phyloP scores from a whole-genome alignment of 805 yeast species.

The Kluyveromyces wickerhamii region DNA sequence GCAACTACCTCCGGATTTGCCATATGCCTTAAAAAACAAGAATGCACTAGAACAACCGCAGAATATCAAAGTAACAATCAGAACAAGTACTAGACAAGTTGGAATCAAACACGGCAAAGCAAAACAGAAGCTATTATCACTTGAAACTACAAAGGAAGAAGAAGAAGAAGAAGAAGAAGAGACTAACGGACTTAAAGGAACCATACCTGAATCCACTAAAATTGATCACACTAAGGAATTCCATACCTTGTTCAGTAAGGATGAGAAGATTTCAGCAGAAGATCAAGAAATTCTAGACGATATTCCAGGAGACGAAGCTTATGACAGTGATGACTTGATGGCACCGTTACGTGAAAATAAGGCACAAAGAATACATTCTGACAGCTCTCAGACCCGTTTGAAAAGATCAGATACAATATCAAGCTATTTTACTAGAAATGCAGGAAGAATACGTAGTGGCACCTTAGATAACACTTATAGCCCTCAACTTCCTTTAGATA shows the following conservation, averaged over 20 bases:
- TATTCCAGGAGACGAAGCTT: conserved; percentile 33
- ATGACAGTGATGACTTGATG: conserved; percentile 28
- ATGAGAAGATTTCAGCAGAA: conserved; percentile 8
- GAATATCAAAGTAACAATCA: conserved; percentile 27
- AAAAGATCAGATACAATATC: conserved; percentile 24
- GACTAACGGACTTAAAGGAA: conserved; percentile 4
- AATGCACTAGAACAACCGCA: conserved; percentile 27
- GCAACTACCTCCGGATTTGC: conserved; percentile 30
- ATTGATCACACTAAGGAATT: conserved; percentile 29
- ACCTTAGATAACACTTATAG: conserved; percentile 18
- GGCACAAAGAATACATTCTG: neutral
- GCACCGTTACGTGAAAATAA: conserved; percentile 24
- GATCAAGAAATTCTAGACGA: conserved; percentile 23
- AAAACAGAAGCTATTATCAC: conserved; percentile 26
- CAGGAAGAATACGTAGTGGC: conserved; percentile 22
- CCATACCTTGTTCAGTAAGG: conserved; percentile 22
- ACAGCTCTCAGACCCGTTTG: conserved; percentile 1
- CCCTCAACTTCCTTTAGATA: conserved; percentile 2
- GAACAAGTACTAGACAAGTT: conserved; percentile 30
- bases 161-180: conserved; percentile 9
- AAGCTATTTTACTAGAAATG: conserved; percentile 28
- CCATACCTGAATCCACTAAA: conserved; percentile 7
- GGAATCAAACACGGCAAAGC: conserved; percentile 32
- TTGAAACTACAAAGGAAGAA: conserved; percentile 28
- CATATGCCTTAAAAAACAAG: conserved; percentile 25